These are phyloP conservation scores for Coffea eugenioides DNA, from an alignment of 257 asterid species.

Conservation along the genomic window DNA sequence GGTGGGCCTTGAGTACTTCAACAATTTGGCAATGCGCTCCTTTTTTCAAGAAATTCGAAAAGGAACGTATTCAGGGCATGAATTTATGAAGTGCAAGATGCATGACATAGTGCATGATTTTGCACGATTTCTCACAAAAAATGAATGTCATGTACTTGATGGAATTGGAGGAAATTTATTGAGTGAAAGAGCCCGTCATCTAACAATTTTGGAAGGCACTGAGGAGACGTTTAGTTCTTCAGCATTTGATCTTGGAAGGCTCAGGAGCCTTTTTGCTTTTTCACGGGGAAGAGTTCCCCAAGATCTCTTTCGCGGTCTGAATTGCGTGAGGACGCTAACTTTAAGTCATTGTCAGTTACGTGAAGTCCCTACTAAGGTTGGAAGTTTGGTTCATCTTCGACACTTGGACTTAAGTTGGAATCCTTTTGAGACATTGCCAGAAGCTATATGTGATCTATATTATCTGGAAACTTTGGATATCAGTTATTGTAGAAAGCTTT, in stretches of 20 bases:
- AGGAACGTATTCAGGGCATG: rapidly evolving
- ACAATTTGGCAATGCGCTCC: too few species aligned
- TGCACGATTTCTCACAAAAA: too few species aligned
- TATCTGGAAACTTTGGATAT: not conserved
- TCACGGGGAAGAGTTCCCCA: too few species aligned
- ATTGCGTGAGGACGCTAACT: not conserved
- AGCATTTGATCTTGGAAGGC: too few species aligned
- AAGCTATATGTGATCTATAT: not conserved
- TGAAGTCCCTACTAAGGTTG: not conserved
- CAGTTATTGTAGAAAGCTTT: too few species aligned
- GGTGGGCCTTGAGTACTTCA: too few species aligned
- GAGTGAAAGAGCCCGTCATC: too few species aligned
- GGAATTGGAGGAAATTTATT: too few species aligned
- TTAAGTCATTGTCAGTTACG: not conserved
- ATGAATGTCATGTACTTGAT: not conserved
- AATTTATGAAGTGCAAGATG: not conserved
- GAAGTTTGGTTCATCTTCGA: not conserved
- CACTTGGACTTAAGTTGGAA: not conserved
- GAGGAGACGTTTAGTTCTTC: too few species aligned
- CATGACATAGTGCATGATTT: constrained; percentile 10
- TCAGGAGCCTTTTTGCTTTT: too few species aligned
- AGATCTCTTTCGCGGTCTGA: too few species aligned
- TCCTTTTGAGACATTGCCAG: not conserved
- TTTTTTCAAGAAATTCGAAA: not conserved
- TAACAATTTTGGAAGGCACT: too few species aligned